Conservation (phyloP, 768 basidiomycete species). For the Amanita pseudoporphyria region DNA sequence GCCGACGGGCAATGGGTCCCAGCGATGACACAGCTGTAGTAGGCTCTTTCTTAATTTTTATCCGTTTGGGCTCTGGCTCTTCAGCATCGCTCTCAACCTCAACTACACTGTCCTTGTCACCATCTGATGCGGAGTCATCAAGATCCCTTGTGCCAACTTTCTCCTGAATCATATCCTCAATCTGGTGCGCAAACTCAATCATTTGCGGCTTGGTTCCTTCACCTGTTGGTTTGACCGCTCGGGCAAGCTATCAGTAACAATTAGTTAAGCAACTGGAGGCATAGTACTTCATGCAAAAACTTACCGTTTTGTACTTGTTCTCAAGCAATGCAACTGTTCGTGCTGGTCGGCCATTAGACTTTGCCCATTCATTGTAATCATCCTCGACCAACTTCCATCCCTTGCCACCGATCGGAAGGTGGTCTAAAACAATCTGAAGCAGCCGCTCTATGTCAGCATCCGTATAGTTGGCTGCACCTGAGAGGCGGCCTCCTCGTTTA, state of each 20-base stretch:
- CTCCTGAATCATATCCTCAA: too few relatives aligned
- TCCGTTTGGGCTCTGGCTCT: too few relatives aligned
- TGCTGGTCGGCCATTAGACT: conserved; percentile 5
- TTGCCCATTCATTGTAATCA: conserved; percentile 13
- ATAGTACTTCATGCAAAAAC: conserved; percentile 1
- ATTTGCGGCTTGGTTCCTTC: too few relatives aligned
- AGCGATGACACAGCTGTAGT: too few relatives aligned
- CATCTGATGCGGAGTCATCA: too few relatives aligned
- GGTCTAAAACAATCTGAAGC: conserved; percentile 9
- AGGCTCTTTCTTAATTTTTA: too few relatives aligned
- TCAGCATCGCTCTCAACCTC: too few relatives aligned
- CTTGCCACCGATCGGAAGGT: conserved; percentile 14
- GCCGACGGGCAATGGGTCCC: too few relatives aligned
- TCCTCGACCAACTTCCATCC: conserved; percentile 13
- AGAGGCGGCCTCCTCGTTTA: conserved; percentile 8
- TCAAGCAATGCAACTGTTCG: conserved; percentile 13
- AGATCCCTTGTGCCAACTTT: too few relatives aligned
- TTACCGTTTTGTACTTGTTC: conserved; percentile 18
- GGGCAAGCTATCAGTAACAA: conserved; percentile 9
- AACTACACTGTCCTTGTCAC: too few relatives aligned
- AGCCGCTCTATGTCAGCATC: conserved; percentile 11
- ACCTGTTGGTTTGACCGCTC: conserved; percentile 15
- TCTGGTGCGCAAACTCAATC: too few relatives aligned
- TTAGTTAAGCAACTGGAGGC: conserved; percentile 1
- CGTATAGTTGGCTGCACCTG: conserved; percentile 14